Evolutionary conservation across 441 rosid genomes (phyloP), one percentile per base, ranked within the genome.

Genomic region (Melastoma candidum): DNA sequence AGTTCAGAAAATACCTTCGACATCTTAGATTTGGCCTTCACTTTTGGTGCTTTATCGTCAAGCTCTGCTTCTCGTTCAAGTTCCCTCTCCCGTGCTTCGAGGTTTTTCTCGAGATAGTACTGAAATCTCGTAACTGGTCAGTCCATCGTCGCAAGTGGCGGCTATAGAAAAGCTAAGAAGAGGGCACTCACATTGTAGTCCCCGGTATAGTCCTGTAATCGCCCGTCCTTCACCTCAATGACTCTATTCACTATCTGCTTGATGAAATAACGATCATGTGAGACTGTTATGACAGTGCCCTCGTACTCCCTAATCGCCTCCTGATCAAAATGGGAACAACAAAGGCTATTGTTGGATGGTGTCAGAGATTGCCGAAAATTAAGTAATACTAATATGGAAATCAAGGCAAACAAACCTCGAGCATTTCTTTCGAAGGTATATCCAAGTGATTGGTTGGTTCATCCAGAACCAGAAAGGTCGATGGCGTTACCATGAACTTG

Each of bases 361-460:
- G 44, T 41, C 26, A 8, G 48, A 4, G 12, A 5, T 12, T 17
- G 53, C 12, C 53, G 26, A 46, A 26, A 9, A 24, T 27, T 22
- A 4, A 11, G 43, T 5, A 13, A 25, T 60, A 43, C 4, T 11
- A 14, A 26, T 12, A 46, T 49, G 29, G 11, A 7, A 12, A 13
- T 12, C 17, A 11, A 29, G 13, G 22, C 39, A 10, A 14, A 46
- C 75, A 26, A 71, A 92, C 98, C 98, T 92, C 96, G 7, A 92
- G 96, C 96, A 92, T 92, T 71, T 87, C 98, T 74, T 92, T 92
- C 29, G 98, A 83, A 63, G 98, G 96, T 57, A 92, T 87, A 71
- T 87, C 98, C 66, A 92, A 69, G 70, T 87, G 96, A 77, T 92
- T 92, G 41, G 98, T 92, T 9, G 98, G 98, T 70, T 92, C 96